Conservation (phyloP, 2,329 filamentous ascomycete genomes). For the Fusarium sp. region DNA sequence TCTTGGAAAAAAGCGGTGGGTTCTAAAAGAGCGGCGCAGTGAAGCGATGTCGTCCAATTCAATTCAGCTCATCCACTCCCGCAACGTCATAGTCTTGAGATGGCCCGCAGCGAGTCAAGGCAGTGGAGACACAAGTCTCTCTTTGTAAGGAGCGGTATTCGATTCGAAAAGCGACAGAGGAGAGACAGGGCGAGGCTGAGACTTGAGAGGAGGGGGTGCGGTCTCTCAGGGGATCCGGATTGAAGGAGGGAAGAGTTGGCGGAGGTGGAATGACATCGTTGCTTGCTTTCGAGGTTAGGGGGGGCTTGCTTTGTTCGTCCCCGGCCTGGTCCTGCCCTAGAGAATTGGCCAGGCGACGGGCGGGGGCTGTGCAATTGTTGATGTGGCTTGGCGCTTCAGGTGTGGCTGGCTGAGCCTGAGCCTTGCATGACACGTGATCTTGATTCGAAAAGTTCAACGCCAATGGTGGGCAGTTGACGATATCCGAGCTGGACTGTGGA, state of each 20-base stretch:
- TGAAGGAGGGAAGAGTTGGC: constrained; percentile 43
- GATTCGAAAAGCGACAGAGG: constrained; percentile 7
- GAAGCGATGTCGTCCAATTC: constrained; percentile 33
- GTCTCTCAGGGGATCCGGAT: constrained; percentile 33
- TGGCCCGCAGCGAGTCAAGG: constrained; percentile 12
- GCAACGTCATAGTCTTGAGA: constrained; percentile 44
- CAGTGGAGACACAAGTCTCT: constrained; percentile 20
- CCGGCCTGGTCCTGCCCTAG: constrained; percentile 31
- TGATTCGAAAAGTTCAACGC: constrained; percentile 44
- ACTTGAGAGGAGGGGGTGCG: constrained; percentile 12
- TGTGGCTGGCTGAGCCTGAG: neutral
- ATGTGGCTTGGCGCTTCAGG: constrained; percentile 19
- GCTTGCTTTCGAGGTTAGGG: constrained; percentile 36
- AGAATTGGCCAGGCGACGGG: constrained; percentile 49
- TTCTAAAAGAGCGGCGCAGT: constrained; percentile 22
- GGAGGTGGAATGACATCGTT: constrained; percentile 45
- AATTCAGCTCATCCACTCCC: constrained; percentile 40
- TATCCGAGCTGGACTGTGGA: constrained; percentile 34
- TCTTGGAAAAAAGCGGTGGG: constrained; percentile 6
- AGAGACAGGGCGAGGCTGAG: constrained; percentile 30
- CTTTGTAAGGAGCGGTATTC: constrained; percentile 25
- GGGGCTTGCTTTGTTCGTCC: constrained; percentile 39
- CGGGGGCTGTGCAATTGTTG: constrained; percentile 36
- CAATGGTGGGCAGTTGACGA: constrained; percentile 21
- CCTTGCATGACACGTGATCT: constrained; percentile 43